Percentiles rank a stretch among this genome's conserved stretches.
Evolutionary conservation across 495 filamentous ascomycete species (phyloP).

Genomic region (Trichodelitschia bisporula): DNA sequence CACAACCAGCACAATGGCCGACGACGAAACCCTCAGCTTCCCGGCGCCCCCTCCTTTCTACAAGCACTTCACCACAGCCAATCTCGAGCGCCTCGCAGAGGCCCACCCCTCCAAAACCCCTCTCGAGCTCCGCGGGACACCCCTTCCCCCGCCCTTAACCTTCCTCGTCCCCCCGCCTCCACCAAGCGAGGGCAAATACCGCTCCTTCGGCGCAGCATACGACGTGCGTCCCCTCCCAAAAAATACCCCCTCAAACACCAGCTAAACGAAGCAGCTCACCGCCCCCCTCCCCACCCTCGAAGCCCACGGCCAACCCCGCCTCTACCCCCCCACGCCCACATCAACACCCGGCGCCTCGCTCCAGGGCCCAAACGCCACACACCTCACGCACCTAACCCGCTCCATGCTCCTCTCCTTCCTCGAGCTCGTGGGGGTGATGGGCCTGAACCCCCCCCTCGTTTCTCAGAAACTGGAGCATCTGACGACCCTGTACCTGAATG

Average conservation of each 20-base stretch:
- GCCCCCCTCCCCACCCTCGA: background rate
- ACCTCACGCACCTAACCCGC: slow-evolving; percentile 56
- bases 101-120: slow-evolving; percentile 6
- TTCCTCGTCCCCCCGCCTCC: slow-evolving; percentile 51
- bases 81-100: slow-evolving; percentile 38
- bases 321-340: slow-evolving; percentile 1
- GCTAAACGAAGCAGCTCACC: background rate
- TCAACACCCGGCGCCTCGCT: slow-evolving; percentile 18
- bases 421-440: slow-evolving; percentile 48
- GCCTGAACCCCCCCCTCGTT: slow-evolving; percentile 32
- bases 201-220: slow-evolving; percentile 45
- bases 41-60: slow-evolving; percentile 80
- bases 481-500: slow-evolving; percentile 60
- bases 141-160: slow-evolving; percentile 44
- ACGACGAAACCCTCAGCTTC: slow-evolving; percentile 17
- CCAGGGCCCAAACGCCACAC: slow-evolving; percentile 23
- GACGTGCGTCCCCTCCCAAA: slow-evolving; percentile 22
- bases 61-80: slow-evolving; percentile 62
- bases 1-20: slow-evolving; percentile 6
- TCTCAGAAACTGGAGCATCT: slow-evolving; percentile 47
- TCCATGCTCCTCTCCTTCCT: slow-evolving; percentile 67
- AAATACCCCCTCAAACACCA: too few species aligned
- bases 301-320: slow-evolving; percentile 7
- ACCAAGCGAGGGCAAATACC: slow-evolving; percentile 44
- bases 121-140: too few species aligned